A percentile compares a stretch with the other conserved stretches of the same genome.
Conservation (phyloP, 305 asterid species). For the Plantago coronopus region DNA sequence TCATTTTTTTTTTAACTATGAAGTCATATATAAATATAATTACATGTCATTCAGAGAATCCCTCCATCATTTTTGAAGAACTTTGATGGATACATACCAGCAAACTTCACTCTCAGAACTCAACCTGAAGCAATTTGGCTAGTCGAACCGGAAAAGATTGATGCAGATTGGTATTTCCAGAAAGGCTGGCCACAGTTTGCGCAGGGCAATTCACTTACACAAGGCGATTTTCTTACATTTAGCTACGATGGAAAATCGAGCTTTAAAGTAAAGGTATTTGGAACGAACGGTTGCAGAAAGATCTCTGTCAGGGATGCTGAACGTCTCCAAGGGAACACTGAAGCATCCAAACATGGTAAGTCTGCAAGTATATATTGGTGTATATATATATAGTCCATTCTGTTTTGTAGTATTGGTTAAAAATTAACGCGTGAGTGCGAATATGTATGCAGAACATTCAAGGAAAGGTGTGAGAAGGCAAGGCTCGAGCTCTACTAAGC, state of each 20-base stretch:
- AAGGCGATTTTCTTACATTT: slow-evolving; percentile 37
- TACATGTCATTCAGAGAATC: slow-evolving; percentile 25
- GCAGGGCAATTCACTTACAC: slow-evolving; percentile 28
- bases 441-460: slow-evolving; percentile 20
- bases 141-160: slow-evolving; percentile 21
- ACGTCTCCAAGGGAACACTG: slow-evolving; percentile 6
- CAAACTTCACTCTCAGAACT: slow-evolving; percentile 16
- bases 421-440: too few species aligned
- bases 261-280: slow-evolving; percentile 28
- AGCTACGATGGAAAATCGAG: slow-evolving; percentile 25
- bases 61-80: slow-evolving; percentile 35
- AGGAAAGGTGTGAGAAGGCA: not conserved
- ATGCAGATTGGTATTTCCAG: slow-evolving; percentile 25
- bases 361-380: too few species aligned
- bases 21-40: not conserved
- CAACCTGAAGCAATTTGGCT: slow-evolving; percentile 17
- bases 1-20: not conserved
- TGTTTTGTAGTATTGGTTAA: not conserved
- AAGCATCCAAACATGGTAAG: slow-evolving; percentile 22
- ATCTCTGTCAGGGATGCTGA: not conserved
- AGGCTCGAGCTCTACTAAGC: not conserved
- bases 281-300: slow-evolving; percentile 31
- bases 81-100: slow-evolving; percentile 32
- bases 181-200: slow-evolving; percentile 49
- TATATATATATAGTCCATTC: not conserved